Base-by-base conservation (phyloP, 2,329 filamentous ascomycete genomes). In the Teratosphaeria nubilosa region DNA sequence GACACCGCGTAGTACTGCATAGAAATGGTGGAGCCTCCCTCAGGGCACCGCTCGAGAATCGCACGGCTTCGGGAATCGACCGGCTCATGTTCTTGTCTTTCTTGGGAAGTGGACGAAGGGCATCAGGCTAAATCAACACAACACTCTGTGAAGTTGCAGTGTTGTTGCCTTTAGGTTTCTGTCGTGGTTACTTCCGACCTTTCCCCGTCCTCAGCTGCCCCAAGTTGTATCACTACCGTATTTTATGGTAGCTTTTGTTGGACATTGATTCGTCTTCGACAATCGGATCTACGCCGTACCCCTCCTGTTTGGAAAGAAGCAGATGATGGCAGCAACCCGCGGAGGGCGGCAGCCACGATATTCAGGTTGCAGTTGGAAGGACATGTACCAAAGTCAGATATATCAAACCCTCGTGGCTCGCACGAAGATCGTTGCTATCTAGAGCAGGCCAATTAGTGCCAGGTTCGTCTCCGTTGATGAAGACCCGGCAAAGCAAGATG, bases 391-490 rank as follows among this genome's bases (percentile, higher is more conserved):
- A 41, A 14, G 34, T 14, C 34, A 16, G 34, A 14, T 6, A 41
- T 41, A 14, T n/a, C 14, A 14, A 34, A 34, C 32, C 14, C 32
- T 34, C 10, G 10, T 34, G 32, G 6, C 6, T 14, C 32, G 32
- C 32, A 41, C 16, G 1, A 41, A 41, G 5, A 41, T 41, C 13
- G 13, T 41, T 16, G 34, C 34, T 16, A n/a, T 41, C 11, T 5
- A 5, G 34, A 41, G 16, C 13, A 41, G 34, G 13, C 16, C 34
- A 41, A 41, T 41, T 7, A 41, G 5, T 41, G 34, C 34, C 34
- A 11, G 34, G 13, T 41, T 41, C 54, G 58, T 65, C 24, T 64
- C 62, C 25, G 59, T 65, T 53, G 62, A 61, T 50, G 56, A 58
- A 59, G 55, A 54, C 32, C 20, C 54, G 34, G 10, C 48, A 11